These are phyloP conservation scores for Vitis vinifera DNA, from an alignment of 164 flowering plant genomes.

Conservation along the genomic window ASM3070453v1 NC_081807.1:17558001-17558500, in stretches of 20 bases:
- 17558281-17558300: slow-evolving; percentile 40
- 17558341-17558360: slow-evolving; percentile 91
- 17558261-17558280: background rate
- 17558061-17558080: slow-evolving; percentile 74
- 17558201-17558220: slow-evolving; percentile 54
- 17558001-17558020: background rate
- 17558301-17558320: slow-evolving; percentile 94
- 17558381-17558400: slow-evolving; percentile 72
- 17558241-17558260: background rate
- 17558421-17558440: background rate
- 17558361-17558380: slow-evolving; percentile 82
- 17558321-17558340: slow-evolving; percentile 91
- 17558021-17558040: background rate
- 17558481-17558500: slow-evolving; percentile 64
- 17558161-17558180: slow-evolving; percentile 69
- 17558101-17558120: slow-evolving; percentile 92
- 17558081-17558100: slow-evolving; percentile 98
- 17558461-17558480: background rate
- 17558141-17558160: slow-evolving; percentile 91
- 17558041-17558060: background rate
- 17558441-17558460: background rate
- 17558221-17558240: background rate
- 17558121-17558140: slow-evolving; percentile 96
- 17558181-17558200: slow-evolving; percentile 80
- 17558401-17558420: background rate